These are phyloP conservation scores for Annulohypoxylon truncatum DNA, from an alignment of 2,329 filamentous ascomycete genomes.

Conservation along the genomic window DNA sequence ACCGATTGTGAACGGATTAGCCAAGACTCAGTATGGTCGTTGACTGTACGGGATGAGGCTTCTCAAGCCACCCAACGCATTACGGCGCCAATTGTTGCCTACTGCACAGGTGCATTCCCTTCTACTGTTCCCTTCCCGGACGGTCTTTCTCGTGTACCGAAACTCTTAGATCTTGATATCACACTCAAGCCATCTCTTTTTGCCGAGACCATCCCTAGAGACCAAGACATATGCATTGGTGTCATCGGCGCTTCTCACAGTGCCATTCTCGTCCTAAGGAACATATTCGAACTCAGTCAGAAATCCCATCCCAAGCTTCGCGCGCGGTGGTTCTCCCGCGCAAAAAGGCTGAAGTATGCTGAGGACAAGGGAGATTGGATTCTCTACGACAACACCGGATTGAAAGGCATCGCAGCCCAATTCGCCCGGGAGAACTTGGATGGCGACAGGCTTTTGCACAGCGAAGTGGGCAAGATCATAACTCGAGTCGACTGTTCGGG, in stretches of 20 bases:
- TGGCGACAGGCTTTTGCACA: conserved; percentile 58
- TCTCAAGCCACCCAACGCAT: conserved; percentile 17
- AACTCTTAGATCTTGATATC: conserved; percentile 62
- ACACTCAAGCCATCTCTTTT: conserved; percentile 66
- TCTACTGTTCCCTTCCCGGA: conserved; percentile 10
- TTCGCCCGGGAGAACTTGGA: conserved; percentile 71
- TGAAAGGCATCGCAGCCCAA: conserved; percentile 70
- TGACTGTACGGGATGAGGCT: conserved; percentile 47
- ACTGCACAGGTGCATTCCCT: conserved; percentile 66
- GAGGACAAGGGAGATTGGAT: conserved; percentile 73
- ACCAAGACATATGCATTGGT: conserved; percentile 58
- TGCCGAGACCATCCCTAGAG: conserved; percentile 52
- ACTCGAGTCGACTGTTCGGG: conserved; percentile 58
- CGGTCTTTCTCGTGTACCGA: conserved; percentile 33
- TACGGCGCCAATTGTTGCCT: conserved; percentile 55
- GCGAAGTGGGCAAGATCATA: conserved; percentile 60
- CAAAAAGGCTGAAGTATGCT: conserved; percentile 67
- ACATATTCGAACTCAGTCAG: conserved; percentile 65
- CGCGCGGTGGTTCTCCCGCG: conserved; percentile 72
- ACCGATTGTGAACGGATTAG: neutral
- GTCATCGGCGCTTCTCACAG: conserved; percentile 73
- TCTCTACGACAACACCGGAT: conserved; percentile 71
- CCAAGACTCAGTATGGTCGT: conserved; percentile 1
- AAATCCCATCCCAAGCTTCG: conserved; percentile 64
- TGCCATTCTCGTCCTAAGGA: conserved; percentile 71